Conservation (phyloP, 78 protist species). For the Dictyostelium discoideum region dicty_2.7 NC_007088.5:157001-157500, state of each 20-base stretch:
- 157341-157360: not conserved
- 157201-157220: not conserved
- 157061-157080: not conserved
- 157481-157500: not conserved
- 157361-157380: not conserved
- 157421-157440: not conserved
- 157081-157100: slow-evolving; percentile 23
- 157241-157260: slow-evolving; percentile 7
- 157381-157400: not conserved
- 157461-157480: not conserved
- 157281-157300: not conserved
- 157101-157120: slow-evolving; percentile 20
- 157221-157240: not conserved
- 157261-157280: slow-evolving; percentile 2
- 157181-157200: not conserved
- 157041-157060: slow-evolving; percentile 42
- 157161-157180: too few relatives aligned
- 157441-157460: not conserved
- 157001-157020: slow-evolving; percentile 27
- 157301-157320: not conserved
- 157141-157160: too few relatives aligned
- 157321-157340: not conserved
- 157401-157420: not conserved
- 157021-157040: slow-evolving; percentile 31
- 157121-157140: not conserved